Conservation (phyloP, 805 yeast genomes). For the Wickerhamiella parazyma region DNA sequence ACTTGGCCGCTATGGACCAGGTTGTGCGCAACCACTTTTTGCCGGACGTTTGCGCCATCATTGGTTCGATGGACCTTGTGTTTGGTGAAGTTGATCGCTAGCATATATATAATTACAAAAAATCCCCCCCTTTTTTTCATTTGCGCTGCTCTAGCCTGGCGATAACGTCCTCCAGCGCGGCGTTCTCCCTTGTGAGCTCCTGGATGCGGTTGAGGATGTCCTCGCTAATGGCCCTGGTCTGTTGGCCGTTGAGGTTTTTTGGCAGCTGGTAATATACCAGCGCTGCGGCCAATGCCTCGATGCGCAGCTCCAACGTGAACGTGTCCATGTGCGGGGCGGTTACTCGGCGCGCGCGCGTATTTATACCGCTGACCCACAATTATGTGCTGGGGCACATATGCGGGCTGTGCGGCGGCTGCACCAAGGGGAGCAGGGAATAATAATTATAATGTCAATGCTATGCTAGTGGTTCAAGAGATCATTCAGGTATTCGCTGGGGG, state of each 20-base stretch:
- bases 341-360: neutral
- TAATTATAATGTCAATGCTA: neutral
- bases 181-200: slow-evolving; percentile 3
- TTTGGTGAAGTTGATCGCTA: slow-evolving; percentile 91
- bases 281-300: slow-evolving; percentile 4
- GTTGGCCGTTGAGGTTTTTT: neutral
- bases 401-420: too few species aligned
- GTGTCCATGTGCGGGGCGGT: neutral
- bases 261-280: neutral
- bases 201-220: slow-evolving; percentile 1
- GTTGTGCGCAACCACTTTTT: slow-evolving; percentile 73
- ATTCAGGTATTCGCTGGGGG: slow-evolving; percentile 3
- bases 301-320: neutral
- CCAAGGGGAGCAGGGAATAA: too few species aligned
- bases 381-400: neutral
- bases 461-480: slow-evolving; percentile 4
- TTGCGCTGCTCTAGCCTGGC: neutral
- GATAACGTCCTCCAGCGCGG: neutral
- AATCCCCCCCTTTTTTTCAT: neutral
- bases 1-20: slow-evolving; percentile 78
- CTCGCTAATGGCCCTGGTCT: neutral
- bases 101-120: slow-evolving; percentile 8
- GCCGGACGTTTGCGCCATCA: slow-evolving; percentile 87
- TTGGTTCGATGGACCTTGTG: slow-evolving; percentile 91
- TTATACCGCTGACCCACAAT: neutral